A percentile compares a stretch with the other conserved stretches of the same genome.
Evolutionary conservation across 2,329 filamentous ascomycete species (phyloP).

Genomic region (Hymenoscyphus linearis): DNA sequence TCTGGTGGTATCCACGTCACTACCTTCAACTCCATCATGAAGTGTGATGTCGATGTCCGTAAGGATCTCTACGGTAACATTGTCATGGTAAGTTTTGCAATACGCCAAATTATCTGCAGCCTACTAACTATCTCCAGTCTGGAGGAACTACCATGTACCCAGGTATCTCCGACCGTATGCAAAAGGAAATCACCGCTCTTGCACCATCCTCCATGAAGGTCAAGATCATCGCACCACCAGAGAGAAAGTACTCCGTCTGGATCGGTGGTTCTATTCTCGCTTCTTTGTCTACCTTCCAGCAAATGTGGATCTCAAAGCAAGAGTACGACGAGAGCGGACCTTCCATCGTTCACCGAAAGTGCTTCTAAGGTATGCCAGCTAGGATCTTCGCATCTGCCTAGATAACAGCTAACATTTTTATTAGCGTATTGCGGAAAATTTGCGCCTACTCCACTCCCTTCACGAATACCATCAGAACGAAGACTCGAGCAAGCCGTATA

Average conservation of each 20-base stretch:
- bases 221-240: conserved; percentile 99
- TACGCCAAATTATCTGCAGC: conserved; percentile 3
- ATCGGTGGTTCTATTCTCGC: conserved; percentile 99
- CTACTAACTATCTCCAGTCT: conserved; percentile 55
- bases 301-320: conserved; percentile 99
- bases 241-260: conserved; percentile 99
- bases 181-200: conserved; percentile 99
- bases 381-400: not conserved
- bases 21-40: conserved; percentile 99
- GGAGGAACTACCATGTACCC: conserved; percentile 99
- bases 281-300: conserved; percentile 99
- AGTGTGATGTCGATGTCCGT: conserved; percentile 99
- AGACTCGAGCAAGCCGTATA: conserved; percentile 27
- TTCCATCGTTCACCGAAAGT: conserved; percentile 99
- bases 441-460: conserved; percentile 31
- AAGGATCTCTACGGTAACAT: conserved; percentile 99
- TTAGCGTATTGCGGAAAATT: conserved; percentile 23
- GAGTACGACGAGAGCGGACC: conserved; percentile 99
- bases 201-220: conserved; percentile 99
- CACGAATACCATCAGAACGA: conserved; percentile 31
- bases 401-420: not conserved
- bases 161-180: conserved; percentile 99
- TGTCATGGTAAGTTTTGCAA: conserved; percentile 78
- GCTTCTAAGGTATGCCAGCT: conserved; percentile 78
- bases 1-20: conserved; percentile 98